Evolutionary conservation across 129 eudicot genomes (phyloP).

Genomic region (Tagetes erecta): DNA sequence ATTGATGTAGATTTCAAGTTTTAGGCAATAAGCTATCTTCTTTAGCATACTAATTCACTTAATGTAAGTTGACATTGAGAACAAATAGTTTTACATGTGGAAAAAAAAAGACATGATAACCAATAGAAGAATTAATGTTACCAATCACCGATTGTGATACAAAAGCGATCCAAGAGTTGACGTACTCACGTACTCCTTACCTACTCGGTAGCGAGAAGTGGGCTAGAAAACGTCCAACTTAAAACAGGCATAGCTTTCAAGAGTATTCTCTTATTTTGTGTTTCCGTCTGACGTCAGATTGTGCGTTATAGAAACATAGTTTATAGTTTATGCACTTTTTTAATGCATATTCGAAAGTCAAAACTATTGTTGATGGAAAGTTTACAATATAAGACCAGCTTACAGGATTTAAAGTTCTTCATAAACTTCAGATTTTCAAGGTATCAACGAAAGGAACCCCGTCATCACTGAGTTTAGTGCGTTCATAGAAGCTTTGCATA

Average conservation of each 20-base stretch:
- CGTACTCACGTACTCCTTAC: neutral
- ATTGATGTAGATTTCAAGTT: neutral
- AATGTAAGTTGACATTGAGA: neutral
- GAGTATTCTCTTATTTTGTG: neutral
- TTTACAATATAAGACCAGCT: conserved; percentile 21
- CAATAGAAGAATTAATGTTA: neutral
- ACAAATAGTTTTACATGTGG: conserved; percentile 8
- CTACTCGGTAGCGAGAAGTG: neutral
- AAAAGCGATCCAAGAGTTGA: neutral
- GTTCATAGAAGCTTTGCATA: conserved; percentile 32
- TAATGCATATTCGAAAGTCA: neutral
- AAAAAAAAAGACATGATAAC: neutral
- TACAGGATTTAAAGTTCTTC: conserved; percentile 17
- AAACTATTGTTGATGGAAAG: conserved; percentile 5
- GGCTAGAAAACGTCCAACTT: neutral
- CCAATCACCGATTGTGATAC: neutral
- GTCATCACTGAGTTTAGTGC: conserved; percentile 28
- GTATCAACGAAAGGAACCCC: conserved; percentile 42
- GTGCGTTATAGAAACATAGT: neutral
- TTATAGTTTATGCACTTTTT: neutral
- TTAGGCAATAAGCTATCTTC: neutral
- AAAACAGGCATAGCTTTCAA: neutral
- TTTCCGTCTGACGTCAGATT: neutral
- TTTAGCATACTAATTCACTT: neutral
- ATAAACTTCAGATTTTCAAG: conserved; percentile 25